Evolutionary conservation across 805 yeast species (phyloP), one percentile per base, ranked within the genome.

Genomic region (Kurtzmaniella fragi): DNA sequence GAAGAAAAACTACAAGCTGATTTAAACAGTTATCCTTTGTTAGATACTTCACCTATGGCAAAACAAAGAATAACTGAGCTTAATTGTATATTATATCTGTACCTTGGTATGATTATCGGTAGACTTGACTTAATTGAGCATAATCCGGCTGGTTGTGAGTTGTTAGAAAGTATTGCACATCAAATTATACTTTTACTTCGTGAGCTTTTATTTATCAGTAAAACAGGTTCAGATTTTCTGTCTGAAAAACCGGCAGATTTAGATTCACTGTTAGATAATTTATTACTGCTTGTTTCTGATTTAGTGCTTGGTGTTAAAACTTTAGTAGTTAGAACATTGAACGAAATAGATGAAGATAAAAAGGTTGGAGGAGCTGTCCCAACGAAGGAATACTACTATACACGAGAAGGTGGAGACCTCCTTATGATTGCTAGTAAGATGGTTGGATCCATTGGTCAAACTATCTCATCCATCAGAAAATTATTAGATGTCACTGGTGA

Each of bases 111-210:
- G 46, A 74, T 84, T 8, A 68, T 83, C 12, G 95, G 95, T n/a
- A 63, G 95, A 49, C 60, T 85, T 46, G 93, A 85, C 56, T 67
- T 85, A 57, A 77, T 84, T 28, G 93, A 85, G 52, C 83, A 80
- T 48, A 84, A 84, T 53, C 71, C 79, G 3, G 67, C 67, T 13
- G 91, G 91, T 2, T 80, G 88, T 52, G 82, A 81, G 45, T 57
- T 79, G 5, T 56, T 85, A 39, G 90, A 84, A 49, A 68, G 73
- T 13, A 62, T 85, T 12, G 75, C 80, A 2, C 85, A 82, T 48
- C 93, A 85, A 48, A 70, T 84, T 32, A 81, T 82, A 37, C 56
- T 83, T 25, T 56, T 84, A 14, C 59, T 82, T 33, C 64, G 83
- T 50, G 95, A 85, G 50, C 56, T 82, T 27, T 61, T 80, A 16